Conservation (phyloP, 2,329 filamentous ascomycete genomes). For the Trichoderma lentiforme region DNA sequence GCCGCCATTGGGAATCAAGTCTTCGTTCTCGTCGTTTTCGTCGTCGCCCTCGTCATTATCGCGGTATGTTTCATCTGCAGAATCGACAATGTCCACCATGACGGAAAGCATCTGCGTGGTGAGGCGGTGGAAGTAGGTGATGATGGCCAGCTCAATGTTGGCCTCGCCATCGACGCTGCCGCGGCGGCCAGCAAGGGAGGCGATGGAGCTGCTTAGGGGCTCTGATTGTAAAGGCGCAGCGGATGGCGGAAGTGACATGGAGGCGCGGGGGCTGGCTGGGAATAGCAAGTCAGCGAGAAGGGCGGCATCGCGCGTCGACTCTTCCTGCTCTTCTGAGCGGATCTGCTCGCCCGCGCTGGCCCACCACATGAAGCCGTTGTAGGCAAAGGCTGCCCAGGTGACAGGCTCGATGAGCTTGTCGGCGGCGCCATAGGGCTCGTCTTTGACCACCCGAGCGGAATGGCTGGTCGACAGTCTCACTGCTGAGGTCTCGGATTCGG, state of each 20-base stretch:
- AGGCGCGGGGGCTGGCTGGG: constrained; percentile 23
- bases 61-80: constrained; percentile 42
- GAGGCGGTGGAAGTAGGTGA: constrained; percentile 77
- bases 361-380: constrained; percentile 87
- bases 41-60: constrained; percentile 33
- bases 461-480: constrained; percentile 28
- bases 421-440: constrained; percentile 46
- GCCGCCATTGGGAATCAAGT: constrained; percentile 25
- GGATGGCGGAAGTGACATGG: constrained; percentile 32
- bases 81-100: constrained; percentile 58
- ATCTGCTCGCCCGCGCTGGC: constrained; percentile 74
- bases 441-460: constrained; percentile 29
- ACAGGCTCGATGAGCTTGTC: constrained; percentile 60
- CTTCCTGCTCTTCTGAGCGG: constrained; percentile 58
- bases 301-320: constrained; percentile 51
- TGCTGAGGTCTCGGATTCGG: constrained; percentile 27
- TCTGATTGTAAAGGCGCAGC: constrained; percentile 30
- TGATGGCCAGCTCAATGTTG: constrained; percentile 64
- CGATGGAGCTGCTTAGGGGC: constrained; percentile 41
- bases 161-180: constrained; percentile 42
- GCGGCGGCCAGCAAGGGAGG: constrained; percentile 41
- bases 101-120: constrained; percentile 63
- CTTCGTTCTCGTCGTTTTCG: constrained; percentile 28
- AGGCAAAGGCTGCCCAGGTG: constrained; percentile 72
- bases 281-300: constrained; percentile 53